Evolutionary conservation across 1,284 basidiomycete genomes (phyloP).

Genomic region (Marasmius fiardii): DNA sequence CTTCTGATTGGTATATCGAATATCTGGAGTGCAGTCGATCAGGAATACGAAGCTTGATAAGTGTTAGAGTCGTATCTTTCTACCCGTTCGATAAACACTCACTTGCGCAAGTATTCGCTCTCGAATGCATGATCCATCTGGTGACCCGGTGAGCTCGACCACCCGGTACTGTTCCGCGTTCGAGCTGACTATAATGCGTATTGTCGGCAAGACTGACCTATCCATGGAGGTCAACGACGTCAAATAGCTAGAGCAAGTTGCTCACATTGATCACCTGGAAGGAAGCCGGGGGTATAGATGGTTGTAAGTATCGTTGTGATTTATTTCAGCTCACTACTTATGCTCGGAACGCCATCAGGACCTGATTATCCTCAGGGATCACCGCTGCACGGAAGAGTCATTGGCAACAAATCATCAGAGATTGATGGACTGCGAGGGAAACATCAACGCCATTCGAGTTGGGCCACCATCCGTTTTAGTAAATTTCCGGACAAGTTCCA

Average conservation of each 20-base stretch:
- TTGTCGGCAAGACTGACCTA: slow-evolving; percentile 11
- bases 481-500: not conserved
- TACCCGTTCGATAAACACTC: slow-evolving; percentile 5
- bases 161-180: slow-evolving; percentile 44
- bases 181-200: slow-evolving; percentile 38
- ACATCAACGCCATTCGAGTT: not conserved
- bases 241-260: not conserved
- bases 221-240: not conserved
- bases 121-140: slow-evolving; percentile 39
- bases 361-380: not conserved
- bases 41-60: slow-evolving; percentile 61
- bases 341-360: slow-evolving; percentile 3
- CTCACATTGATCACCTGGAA: not conserved
- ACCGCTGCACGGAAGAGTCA: not conserved
- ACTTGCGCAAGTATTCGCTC: slow-evolving; percentile 42
- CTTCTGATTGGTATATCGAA: slow-evolving; percentile 71
- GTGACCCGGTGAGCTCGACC: slow-evolving; percentile 41
- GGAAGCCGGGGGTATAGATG: not conserved
- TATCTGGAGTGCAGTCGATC: slow-evolving; percentile 65
- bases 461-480: not conserved
- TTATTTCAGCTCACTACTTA: slow-evolving; percentile 1
- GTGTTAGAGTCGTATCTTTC: not conserved
- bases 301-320: not conserved
- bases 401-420: slow-evolving; percentile 1
- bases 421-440: slow-evolving; percentile 3